Evolutionary conservation across 1,284 basidiomycete genomes (phyloP).

Genomic region (Tilletia indica): DNA sequence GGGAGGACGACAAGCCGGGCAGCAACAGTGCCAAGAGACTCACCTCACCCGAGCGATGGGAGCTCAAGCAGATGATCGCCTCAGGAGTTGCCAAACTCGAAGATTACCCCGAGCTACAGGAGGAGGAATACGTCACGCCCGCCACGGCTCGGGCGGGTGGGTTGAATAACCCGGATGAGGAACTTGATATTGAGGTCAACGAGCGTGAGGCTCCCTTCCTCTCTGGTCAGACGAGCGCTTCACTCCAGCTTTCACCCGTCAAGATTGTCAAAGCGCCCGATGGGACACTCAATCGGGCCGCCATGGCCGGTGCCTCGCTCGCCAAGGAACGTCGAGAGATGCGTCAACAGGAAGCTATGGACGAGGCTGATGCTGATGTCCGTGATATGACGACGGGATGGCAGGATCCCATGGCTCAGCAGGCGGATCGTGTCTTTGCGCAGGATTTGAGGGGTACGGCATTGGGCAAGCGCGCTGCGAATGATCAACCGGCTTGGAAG

Average conservation of each 20-base stretch:
- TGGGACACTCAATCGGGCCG: conserved; percentile 78
- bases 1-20: conserved; percentile 35
- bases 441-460: conserved; percentile 84
- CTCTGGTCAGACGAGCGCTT: conserved; percentile 90
- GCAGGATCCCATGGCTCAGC: conserved; percentile 95
- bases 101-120: conserved; percentile 94
- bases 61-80: conserved; percentile 97
- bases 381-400: conserved; percentile 91
- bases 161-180: conserved; percentile 57
- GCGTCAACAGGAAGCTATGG: conserved; percentile 89
- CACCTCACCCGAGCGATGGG: conserved; percentile 96
- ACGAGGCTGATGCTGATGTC: conserved; percentile 87
- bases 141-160: conserved; percentile 33
- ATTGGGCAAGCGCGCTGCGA: conserved; percentile 73
- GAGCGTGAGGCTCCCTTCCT: conserved; percentile 97
- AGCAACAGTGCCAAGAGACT: conserved; percentile 71
- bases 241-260: conserved; percentile 91
- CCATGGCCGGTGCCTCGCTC: conserved; percentile 83
- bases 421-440: conserved; percentile 81
- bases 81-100: conserved; percentile 87
- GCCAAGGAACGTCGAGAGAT: conserved; percentile 94
- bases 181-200: conserved; percentile 92
- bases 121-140: conserved; percentile 57
- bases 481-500: conserved; percentile 83
- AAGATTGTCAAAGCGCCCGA: conserved; percentile 74